phyloP scores from a whole-genome alignment of 2,329 filamentous ascomycete species.

The Biscogniauxia sp. region DNA sequence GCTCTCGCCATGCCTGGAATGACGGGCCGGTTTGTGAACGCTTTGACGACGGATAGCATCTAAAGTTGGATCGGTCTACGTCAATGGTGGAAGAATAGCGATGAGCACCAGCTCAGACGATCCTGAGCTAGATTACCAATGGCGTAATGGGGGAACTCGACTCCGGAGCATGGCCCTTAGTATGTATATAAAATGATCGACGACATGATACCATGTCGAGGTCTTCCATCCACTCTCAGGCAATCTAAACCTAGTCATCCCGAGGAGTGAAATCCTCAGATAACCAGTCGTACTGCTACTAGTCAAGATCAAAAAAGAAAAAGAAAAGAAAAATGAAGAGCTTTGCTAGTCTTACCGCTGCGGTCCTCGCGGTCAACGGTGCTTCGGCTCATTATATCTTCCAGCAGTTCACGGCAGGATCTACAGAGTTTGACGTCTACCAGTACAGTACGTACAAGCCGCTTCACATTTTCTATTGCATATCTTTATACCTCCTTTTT shows the following conservation, averaged over 20 bases:
- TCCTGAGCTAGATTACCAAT: not conserved
- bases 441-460: conserved; percentile 32
- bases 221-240: too few relatives aligned
- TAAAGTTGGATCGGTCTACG: conserved; percentile 2
- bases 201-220: not conserved
- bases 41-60: not conserved
- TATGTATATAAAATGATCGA: not conserved
- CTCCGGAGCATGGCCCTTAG: not conserved
- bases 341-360: conserved; percentile 27
- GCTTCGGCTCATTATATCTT: conserved; percentile 43
- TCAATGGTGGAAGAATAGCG: conserved; percentile 5
- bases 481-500: too few relatives aligned
- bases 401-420: conserved; percentile 35
- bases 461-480: too few relatives aligned
- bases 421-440: conserved; percentile 33
- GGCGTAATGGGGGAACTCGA: not conserved
- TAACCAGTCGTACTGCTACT: too few relatives aligned
- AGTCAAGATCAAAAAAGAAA: not conserved
- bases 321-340: conserved; percentile 32
- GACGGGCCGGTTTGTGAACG: conserved; percentile 13
- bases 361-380: conserved; percentile 32
- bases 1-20: conserved; percentile 18
- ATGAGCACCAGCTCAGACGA: not conserved
- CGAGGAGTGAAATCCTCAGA: too few relatives aligned
- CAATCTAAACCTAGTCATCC: too few relatives aligned